Conservation (phyloP, 108 stramenopile genomes). For the Epipyxis sp. region DNA sequence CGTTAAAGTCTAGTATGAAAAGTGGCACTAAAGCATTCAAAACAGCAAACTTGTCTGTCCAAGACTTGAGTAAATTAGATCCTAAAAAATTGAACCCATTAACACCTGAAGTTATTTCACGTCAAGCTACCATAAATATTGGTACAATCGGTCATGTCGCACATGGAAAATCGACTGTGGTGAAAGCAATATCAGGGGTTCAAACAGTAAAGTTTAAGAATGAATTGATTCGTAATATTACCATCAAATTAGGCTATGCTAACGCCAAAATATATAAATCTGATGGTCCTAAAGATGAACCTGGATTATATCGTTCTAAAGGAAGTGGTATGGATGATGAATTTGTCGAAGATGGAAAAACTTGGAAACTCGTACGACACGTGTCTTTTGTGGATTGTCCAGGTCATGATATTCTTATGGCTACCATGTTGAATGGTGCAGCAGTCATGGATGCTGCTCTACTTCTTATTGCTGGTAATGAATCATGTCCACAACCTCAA, state of each 20-base stretch:
- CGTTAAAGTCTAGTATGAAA: too few species aligned
- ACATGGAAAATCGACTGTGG: slow-evolving; percentile 98
- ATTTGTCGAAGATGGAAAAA: slow-evolving; percentile 76
- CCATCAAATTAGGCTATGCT: slow-evolving; percentile 99
- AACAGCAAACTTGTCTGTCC: slow-evolving; percentile 25
- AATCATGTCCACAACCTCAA: slow-evolving; percentile 98
- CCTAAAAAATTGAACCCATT: slow-evolving; percentile 51
- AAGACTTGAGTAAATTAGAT: slow-evolving; percentile 43
- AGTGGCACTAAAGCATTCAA: too few species aligned
- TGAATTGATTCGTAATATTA: slow-evolving; percentile 98
- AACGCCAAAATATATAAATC: slow-evolving; percentile 99
- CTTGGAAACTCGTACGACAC: slow-evolving; percentile 88
- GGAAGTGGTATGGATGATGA: slow-evolving; percentile 85
- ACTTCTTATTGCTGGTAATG: slow-evolving; percentile 95
- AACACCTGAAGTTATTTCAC: slow-evolving; percentile 74
- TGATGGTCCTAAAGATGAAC: slow-evolving; percentile 53
- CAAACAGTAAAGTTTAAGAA: slow-evolving; percentile 99
- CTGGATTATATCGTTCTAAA: slow-evolving; percentile 66
- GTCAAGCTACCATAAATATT: slow-evolving; percentile 99
- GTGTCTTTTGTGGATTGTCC: slow-evolving; percentile 99
- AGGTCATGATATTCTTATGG: slow-evolving; percentile 99
- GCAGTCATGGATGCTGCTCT: slow-evolving; percentile 99
- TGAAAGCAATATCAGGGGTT: slow-evolving; percentile 97
- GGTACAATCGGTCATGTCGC: slow-evolving; percentile 99
- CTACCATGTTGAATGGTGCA: slow-evolving; percentile 99